phyloP scores from a whole-genome alignment of 2,329 filamentous ascomycete genomes.

The Xylogone sp. region DNA sequence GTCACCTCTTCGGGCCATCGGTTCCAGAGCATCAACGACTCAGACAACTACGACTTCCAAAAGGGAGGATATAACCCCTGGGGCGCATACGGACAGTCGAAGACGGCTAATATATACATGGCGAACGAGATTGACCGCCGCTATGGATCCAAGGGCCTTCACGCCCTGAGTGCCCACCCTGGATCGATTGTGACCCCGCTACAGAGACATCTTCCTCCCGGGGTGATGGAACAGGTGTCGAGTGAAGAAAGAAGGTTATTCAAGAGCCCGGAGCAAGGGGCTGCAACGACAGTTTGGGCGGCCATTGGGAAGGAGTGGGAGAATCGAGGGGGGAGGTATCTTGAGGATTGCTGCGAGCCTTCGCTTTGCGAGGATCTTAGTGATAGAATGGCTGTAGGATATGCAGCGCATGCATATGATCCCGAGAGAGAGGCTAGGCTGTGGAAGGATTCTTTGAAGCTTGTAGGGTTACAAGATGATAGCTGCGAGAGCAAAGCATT shows the following conservation, averaged over 20 bases:
- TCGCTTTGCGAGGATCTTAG: not conserved
- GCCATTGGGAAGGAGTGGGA: constrained; percentile 27
- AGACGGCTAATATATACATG: constrained; percentile 43
- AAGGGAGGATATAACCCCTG: constrained; percentile 20
- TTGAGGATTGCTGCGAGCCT: constrained; percentile 34
- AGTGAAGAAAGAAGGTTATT: constrained; percentile 6
- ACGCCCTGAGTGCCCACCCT: constrained; percentile 38
- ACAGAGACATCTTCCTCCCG: constrained; percentile 20
- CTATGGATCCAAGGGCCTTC: constrained; percentile 36
- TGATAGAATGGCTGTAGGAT: constrained; percentile 2
- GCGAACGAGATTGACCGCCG: constrained; percentile 43
- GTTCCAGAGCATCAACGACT: too few species aligned
- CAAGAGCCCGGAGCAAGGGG: constrained; percentile 30
- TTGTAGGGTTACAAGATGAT: constrained; percentile 22
- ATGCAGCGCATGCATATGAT: constrained; percentile 29
- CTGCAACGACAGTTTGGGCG: constrained; percentile 38
- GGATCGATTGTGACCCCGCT: constrained; percentile 32
- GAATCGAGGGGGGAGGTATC: constrained; percentile 42
- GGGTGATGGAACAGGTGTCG: constrained; percentile 4
- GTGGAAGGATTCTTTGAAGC: constrained; percentile 35
- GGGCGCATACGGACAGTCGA: constrained; percentile 38
- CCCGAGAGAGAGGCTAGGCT: constrained; percentile 34
- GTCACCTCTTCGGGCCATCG: constrained; percentile 36
- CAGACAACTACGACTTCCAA: constrained; percentile 38
- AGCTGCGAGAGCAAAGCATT: too few species aligned